Evolutionary conservation across 441 rosid genomes (phyloP).

Genomic region (Syzygium syzygioides): DNA sequence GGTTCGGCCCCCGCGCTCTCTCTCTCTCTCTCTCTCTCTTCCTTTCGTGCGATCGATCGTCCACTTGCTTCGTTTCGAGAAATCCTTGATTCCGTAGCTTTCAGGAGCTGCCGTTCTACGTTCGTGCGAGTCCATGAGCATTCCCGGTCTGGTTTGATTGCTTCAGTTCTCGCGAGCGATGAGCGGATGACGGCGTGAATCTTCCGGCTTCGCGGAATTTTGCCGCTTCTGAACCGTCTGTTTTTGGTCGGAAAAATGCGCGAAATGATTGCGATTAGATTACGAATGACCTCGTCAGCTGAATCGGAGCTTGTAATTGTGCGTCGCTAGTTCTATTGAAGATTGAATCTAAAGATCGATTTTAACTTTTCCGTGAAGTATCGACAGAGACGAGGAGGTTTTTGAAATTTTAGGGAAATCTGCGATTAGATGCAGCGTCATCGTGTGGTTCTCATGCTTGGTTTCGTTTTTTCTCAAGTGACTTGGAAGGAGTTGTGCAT

Average conservation of each 20-base stretch:
- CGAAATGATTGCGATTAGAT: background rate
- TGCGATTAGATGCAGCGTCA: background rate
- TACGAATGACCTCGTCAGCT: background rate
- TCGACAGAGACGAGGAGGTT: background rate
- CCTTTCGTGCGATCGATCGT: background rate
- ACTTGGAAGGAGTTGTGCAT: background rate
- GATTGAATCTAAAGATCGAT: background rate
- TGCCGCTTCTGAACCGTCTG: background rate
- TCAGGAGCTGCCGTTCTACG: background rate
- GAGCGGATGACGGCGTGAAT: background rate
- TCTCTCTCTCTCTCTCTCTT: background rate
- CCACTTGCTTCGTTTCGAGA: background rate
- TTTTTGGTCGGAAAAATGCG: background rate
- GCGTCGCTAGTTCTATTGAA: background rate
- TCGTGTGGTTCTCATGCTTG: background rate
- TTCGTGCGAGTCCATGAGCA: background rate
- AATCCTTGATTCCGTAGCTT: background rate
- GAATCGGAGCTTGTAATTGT: background rate
- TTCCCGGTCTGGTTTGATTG: background rate
- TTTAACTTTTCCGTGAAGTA: background rate
- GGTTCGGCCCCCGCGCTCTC: slow-evolving; percentile 32
- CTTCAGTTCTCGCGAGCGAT: background rate
- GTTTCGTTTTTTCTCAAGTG: background rate
- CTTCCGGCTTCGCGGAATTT: background rate
- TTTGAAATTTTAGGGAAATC: background rate